Base-by-base conservation (phyloP, 805 yeast genomes). In the Naumovozyma castellii region DNA sequence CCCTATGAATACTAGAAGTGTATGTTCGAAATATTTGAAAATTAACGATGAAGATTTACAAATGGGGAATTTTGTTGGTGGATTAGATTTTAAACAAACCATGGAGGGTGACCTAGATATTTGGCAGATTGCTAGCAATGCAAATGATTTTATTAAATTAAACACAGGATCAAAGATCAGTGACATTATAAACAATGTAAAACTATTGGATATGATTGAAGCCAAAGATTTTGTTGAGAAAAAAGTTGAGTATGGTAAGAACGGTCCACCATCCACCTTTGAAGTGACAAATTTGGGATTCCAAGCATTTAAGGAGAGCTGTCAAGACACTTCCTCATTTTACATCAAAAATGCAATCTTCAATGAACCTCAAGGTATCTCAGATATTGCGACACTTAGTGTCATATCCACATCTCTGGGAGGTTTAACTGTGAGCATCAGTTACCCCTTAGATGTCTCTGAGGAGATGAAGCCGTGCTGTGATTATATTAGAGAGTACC, bases 261-360 rank as follows among this genome's bases (percentile, higher is more conserved):
- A 20, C 13, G 47, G 51, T 2, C 59, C 59, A 4, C 43, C 43
- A 18, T 42, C 51, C 5, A 52, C 59, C 1, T 57, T 57, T 42
- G 62, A 57, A 44, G 44, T 57, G 9, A 49, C 61, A 5, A 57
- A 57, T 39, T 36, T 57, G 13, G 62, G 62, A 1, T 41, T 41
- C 16, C 54, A 51, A 22, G 25, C 44, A 3, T 57, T 56, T 34
- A 35, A 32, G 3, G 27, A 20, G 3, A 37, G 28, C n/a, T 30
- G 34, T 22, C 40, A 38, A 13, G 30, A 27, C n/a, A 28, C 14
- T 10, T 32, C 35, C 14, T 32, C 35, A 10, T 57, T 41, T 31
- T 13, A 27, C 16, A 51, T 56, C 1, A 41, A 39, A 18, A 53
- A 57, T 34, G 56, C 57, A 2, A 16, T 38, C 8, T 57, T 57